These are phyloP conservation scores for Aspergillus intermedius DNA, from an alignment of 2,329 filamentous ascomycete species.

Conservation along the genomic window DNA sequence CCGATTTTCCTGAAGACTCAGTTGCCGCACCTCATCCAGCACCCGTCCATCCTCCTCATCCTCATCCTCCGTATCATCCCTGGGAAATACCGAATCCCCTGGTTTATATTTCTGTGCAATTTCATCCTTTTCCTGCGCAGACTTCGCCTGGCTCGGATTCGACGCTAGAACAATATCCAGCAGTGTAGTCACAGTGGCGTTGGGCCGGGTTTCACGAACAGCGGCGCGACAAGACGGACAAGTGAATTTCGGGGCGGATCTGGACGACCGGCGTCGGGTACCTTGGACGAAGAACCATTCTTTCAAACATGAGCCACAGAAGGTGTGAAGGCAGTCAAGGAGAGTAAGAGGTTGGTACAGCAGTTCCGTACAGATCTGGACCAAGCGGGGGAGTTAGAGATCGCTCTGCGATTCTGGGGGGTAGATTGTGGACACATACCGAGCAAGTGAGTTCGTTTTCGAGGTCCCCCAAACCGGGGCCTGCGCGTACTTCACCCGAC, in stretches of 20 bases:
- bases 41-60: slow-evolving; percentile 63
- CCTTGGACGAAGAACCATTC: slow-evolving; percentile 90
- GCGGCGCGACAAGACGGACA: slow-evolving; percentile 86
- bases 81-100: slow-evolving; percentile 74
- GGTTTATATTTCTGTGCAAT: slow-evolving; percentile 70
- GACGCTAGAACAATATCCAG: slow-evolving; percentile 80
- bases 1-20: slow-evolving; percentile 56
- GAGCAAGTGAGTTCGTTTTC: slow-evolving; percentile 95
- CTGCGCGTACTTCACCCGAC: slow-evolving; percentile 11
- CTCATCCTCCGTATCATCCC: slow-evolving; percentile 24
- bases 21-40: slow-evolving; percentile 62
- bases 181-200: slow-evolving; percentile 82
- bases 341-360: slow-evolving; percentile 86
- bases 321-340: slow-evolving; percentile 90
- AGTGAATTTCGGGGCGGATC: slow-evolving; percentile 58
- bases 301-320: slow-evolving; percentile 89
- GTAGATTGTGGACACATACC: slow-evolving; percentile 50
- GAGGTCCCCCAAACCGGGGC: slow-evolving; percentile 55
- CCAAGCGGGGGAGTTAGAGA: slow-evolving; percentile 2
- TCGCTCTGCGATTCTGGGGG: neutral
- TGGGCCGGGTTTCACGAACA: slow-evolving; percentile 80
- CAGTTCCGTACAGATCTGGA: slow-evolving; percentile 90
- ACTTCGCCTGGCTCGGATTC: slow-evolving; percentile 68
- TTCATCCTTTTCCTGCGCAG: slow-evolving; percentile 66
- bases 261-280: slow-evolving; percentile 43